phyloP scores from a whole-genome alignment of 768 basidiomycete genomes.

The Suillus sp. region DNA sequence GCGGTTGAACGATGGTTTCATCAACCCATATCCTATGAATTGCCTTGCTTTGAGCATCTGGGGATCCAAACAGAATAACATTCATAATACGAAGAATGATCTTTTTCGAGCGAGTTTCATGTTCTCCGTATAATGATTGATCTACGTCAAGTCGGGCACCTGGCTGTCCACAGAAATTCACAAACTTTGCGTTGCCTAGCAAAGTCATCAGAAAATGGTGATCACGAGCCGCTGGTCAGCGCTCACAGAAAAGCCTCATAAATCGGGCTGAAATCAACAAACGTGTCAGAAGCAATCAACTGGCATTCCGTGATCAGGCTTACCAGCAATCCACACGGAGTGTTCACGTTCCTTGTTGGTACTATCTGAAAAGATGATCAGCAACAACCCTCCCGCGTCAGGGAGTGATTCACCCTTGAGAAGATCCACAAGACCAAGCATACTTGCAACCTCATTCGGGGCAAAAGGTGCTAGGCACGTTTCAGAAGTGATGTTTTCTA shows the following conservation, averaged over 20 bases:
- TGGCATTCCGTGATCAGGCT: neutral
- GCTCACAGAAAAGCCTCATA: slow-evolving; percentile 45
- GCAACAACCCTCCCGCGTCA: neutral
- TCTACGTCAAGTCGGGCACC: slow-evolving; percentile 36
- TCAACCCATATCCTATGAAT: slow-evolving; percentile 50
- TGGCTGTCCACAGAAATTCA: slow-evolving; percentile 41
- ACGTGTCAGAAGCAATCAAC: neutral
- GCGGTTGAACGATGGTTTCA: slow-evolving; percentile 36
- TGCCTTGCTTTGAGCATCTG: slow-evolving; percentile 43
- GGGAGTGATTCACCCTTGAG: slow-evolving; percentile 37
- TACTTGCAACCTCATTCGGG: slow-evolving; percentile 38
- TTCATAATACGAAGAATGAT: slow-evolving; percentile 38
- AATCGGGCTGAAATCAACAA: slow-evolving; percentile 37
- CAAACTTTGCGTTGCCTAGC: slow-evolving; percentile 33
- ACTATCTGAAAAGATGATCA: neutral
- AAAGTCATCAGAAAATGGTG: neutral
- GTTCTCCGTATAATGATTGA: slow-evolving; percentile 26
- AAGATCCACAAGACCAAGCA: slow-evolving; percentile 32
- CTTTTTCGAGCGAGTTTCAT: slow-evolving; percentile 24
- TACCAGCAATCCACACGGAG: slow-evolving; percentile 12
- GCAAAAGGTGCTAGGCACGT: slow-evolving; percentile 42
- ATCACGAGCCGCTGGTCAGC: neutral
- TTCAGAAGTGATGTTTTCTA: slow-evolving; percentile 42
- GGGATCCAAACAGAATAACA: slow-evolving; percentile 46
- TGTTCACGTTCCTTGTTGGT: slow-evolving; percentile 2